Base-by-base conservation (phyloP, 495 filamentous ascomycete genomes). In the Aspergillus campestris region DNA sequence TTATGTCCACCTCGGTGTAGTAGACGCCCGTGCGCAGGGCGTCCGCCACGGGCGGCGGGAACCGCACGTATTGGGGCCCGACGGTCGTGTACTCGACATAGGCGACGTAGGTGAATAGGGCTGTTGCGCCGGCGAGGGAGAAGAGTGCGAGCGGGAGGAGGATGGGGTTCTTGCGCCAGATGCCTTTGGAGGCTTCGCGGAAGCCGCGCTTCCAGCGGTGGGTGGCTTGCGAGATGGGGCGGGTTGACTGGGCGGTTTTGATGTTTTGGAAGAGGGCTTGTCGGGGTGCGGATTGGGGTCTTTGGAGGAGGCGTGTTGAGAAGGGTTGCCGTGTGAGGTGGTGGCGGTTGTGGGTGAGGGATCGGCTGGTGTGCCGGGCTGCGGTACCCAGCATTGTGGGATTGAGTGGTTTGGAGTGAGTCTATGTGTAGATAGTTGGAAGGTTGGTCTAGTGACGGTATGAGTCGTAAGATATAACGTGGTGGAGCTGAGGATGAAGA, bases 21-120 rank as follows among this genome's bases (percentile, higher is more conserved):
- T 87, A 96, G 11, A 97, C 69, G 0, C 86, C 92, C 36, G 79
- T 77, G n/a, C 92, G 87, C 9, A 99, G 73, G 38, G 83, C 74
- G 39, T 83, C 79, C 7, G 88, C 84, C 28, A 97, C 83, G 8
- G 82, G 75, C 31, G 82, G 75, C 1, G 92, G 92, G 66, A 83
- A 97, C 36, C 83, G 79, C 56, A 84, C 73, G 65, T 86, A 90
- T 41, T 79, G 73, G 8, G 67, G 72, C 31, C 71, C 59, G 39
- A 83, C 77, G 48, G 84, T 81, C 45, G 64, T 80, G 30, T 80
- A 63, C 70, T 90, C 87, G 44, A 82, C 55, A 55, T 82, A 84
- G 49, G 70, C 59, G 7, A 79, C 62, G 45, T 68, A 72, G 6
- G 51, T 50, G 36, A 71, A 65, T 0, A 57, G 6, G 1, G 53